A percentile compares a stretch with the other conserved stretches of the same genome.
Conservation (phyloP, 805 yeast genomes). For the Metschnikowia amazonensis region DNA sequence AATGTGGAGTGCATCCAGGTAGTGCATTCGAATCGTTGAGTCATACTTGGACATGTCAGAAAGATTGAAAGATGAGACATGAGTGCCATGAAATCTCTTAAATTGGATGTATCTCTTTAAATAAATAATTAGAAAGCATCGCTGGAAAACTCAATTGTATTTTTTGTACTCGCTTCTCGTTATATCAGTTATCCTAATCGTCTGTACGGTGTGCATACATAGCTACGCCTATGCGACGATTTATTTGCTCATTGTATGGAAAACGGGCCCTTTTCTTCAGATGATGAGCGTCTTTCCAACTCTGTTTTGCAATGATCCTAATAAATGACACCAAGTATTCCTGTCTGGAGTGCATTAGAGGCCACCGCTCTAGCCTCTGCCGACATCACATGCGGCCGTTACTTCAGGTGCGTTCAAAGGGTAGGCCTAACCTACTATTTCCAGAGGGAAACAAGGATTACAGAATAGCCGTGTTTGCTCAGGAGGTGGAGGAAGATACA, state of each 20-base stretch:
- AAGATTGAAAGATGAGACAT: no score
- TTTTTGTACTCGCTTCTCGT: no score
- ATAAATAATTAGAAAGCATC: no score
- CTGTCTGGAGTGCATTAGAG: constrained; percentile 84
- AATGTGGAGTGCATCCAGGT: neutral
- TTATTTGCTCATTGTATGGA: constrained; percentile 5
- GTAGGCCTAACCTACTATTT: constrained; percentile 65
- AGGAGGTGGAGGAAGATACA: constrained; percentile 25
- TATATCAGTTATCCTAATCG: neutral
- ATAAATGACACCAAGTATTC: constrained; percentile 79
- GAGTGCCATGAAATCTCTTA: no score
- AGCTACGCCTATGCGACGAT: neutral
- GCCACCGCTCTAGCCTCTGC: constrained; percentile 88
- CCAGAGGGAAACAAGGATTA: constrained; percentile 48
- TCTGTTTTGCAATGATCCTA: constrained; percentile 52
- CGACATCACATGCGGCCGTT: constrained; percentile 75
- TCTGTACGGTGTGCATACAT: constrained; percentile 1
- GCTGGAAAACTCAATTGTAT: no score
- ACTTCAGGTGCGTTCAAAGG: constrained; percentile 84
- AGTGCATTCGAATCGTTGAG: neutral
- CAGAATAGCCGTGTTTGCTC: constrained; percentile 58
- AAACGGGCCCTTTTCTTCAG: neutral
- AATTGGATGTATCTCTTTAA: no score
- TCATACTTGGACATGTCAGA: neutral
- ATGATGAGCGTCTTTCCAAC: neutral